Conservation (phyloP, 2,329 filamentous ascomycete genomes). For the Mariannaea sp. region DNA sequence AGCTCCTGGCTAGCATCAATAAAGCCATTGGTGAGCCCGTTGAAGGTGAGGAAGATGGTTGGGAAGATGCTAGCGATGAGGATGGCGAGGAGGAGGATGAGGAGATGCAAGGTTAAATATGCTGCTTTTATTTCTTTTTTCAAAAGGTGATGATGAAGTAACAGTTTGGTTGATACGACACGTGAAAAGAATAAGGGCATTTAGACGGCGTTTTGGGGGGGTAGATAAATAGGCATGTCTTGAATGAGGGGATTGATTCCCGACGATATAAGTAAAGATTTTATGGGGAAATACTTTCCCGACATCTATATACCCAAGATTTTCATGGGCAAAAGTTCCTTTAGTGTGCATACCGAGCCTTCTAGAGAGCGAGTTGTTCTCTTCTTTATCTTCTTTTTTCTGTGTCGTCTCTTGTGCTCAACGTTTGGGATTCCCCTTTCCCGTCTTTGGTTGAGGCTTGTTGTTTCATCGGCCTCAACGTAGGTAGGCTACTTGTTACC, state of each 20-base stretch:
- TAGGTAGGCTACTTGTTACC: slow-evolving; percentile 15
- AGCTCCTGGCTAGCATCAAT: slow-evolving; percentile 69
- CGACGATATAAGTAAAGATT: slow-evolving; percentile 29
- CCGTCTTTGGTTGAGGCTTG: slow-evolving; percentile 4
- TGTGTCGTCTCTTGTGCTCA: slow-evolving; percentile 1
- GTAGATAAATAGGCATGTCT: slow-evolving; percentile 31
- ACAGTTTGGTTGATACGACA: slow-evolving; percentile 16
- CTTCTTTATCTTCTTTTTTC: not conserved
- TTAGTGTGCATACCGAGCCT: not conserved
- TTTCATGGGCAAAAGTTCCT: slow-evolving; percentile 9
- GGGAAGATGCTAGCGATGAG: slow-evolving; percentile 58
- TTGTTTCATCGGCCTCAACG: slow-evolving; percentile 11
- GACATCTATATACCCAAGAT: slow-evolving; percentile 30
- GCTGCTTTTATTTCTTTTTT: too few relatives aligned
- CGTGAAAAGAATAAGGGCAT: slow-evolving; percentile 30
- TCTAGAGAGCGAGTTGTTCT: slow-evolving; percentile 5
- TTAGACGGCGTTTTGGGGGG: slow-evolving; percentile 37
- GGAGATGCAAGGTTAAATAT: slow-evolving; percentile 55
- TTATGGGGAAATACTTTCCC: slow-evolving; percentile 18
- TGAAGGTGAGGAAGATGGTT: slow-evolving; percentile 60
- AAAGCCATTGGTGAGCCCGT: slow-evolving; percentile 66
- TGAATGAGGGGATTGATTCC: slow-evolving; percentile 26
- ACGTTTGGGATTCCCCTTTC: slow-evolving; percentile 5
- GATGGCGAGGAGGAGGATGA: slow-evolving; percentile 63
- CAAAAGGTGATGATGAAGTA: slow-evolving; percentile 28